phyloP scores from a whole-genome alignment of 345 rosid genomes.

The Eutrema japonicum region DNA sequence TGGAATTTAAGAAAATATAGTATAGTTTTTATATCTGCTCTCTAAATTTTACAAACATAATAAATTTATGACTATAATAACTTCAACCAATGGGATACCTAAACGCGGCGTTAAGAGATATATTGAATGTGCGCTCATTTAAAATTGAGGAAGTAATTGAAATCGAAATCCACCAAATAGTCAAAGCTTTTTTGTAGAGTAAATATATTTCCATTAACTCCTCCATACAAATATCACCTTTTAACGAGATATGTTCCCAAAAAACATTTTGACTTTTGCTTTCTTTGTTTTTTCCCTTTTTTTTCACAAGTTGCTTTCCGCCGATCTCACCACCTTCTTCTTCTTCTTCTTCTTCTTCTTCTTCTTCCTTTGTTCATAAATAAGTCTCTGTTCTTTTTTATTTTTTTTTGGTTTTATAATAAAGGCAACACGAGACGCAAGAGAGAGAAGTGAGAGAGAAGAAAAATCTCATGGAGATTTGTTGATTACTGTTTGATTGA shows the following conservation, averaged over 20 bases:
- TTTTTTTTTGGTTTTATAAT: conserved; percentile 1
- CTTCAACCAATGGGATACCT: neutral
- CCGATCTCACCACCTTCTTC: conserved; percentile 30
- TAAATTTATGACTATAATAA: neutral
- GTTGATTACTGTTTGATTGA: neutral
- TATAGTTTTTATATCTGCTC: neutral
- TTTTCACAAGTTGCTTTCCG: conserved; percentile 11
- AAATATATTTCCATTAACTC: neutral
- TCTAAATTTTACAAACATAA: neutral
- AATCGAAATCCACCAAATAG: conserved; percentile 3
- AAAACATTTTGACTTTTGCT: conserved; percentile 28
- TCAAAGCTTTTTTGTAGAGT: neutral
- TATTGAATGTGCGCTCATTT: neutral
- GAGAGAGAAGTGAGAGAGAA: conserved; percentile 20
- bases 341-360: conserved; percentile 14
- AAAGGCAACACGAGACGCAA: conserved; percentile 33
- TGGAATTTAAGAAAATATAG: too few relatives aligned
- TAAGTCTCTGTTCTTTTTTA: conserved; percentile 27
- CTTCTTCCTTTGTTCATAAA: conserved; percentile 23
- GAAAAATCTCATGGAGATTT: neutral
- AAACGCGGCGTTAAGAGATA: conserved; percentile 10
- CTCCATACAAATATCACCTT: conserved; percentile 17
- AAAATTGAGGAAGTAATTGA: neutral
- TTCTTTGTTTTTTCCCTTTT: neutral
- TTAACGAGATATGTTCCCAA: conserved; percentile 23